phyloP scores from a whole-genome alignment of 768 basidiomycete genomes.

The Coprinopsis marcescibilis region DNA sequence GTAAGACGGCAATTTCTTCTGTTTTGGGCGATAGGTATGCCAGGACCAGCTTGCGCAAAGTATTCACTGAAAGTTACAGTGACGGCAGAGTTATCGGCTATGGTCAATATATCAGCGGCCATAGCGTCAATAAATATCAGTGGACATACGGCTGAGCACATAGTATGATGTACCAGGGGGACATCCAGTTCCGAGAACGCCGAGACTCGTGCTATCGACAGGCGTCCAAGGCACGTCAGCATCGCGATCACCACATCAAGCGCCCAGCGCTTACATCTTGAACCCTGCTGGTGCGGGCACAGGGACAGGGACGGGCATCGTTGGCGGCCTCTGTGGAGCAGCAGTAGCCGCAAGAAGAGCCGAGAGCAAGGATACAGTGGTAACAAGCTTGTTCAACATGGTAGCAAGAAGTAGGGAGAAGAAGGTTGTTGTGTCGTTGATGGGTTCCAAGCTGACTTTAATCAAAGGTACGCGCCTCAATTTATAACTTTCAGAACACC shows the following conservation, averaged over 20 bases:
- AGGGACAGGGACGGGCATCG: neutral
- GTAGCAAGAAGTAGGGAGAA: neutral
- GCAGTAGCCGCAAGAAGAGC: neutral
- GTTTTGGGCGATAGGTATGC: conserved; percentile 16
- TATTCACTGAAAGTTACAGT: conserved; percentile 19
- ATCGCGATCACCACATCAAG: neutral
- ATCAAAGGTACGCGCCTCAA: too few relatives aligned
- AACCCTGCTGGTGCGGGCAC: conserved; percentile 10
- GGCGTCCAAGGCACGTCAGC: neutral
- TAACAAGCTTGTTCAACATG: conserved; percentile 4
- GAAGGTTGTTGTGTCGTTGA: too few relatives aligned
- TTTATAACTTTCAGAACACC: neutral
- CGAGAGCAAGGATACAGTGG: neutral
- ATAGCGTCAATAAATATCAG: neutral
- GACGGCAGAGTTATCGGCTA: conserved; percentile 16
- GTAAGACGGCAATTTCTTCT: conserved; percentile 21
- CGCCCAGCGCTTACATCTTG: conserved; percentile 6
- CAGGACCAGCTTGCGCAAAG: conserved; percentile 18
- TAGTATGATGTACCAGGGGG: conserved; percentile 16
- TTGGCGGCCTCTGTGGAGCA: conserved; percentile 1
- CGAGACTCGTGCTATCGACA: conserved; percentile 13
- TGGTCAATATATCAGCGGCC: neutral
- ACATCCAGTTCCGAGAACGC: conserved; percentile 17
- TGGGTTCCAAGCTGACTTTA: too few relatives aligned
- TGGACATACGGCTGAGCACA: conserved; percentile 8